Evolutionary conservation across 768 basidiomycete genomes (phyloP), one percentile per base, ranked within the genome.

Genomic region (Calocybe cyanea): DNA sequence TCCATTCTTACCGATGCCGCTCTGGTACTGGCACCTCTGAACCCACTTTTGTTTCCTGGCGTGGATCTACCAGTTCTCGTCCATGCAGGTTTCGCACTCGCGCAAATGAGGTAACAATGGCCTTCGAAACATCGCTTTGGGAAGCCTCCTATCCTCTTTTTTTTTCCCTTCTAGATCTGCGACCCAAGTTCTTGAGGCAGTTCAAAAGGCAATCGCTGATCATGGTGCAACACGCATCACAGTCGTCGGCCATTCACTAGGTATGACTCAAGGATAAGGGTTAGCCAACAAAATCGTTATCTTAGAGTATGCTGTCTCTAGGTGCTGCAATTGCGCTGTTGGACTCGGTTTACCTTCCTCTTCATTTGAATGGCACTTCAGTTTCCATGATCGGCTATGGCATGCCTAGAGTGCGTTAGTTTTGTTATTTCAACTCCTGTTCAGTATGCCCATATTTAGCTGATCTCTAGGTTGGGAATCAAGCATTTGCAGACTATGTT

Each of bases 401-500:
- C 5, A 56, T 72, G 57, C 72, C 74, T 19, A 60, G 73, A 30
- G 73, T 71, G 57, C 25, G 65, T 52, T 59, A 32, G n/a, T n/a
- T n/a, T n/a, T n/a, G n/a, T n/a, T n/a, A n/a, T n/a, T 65, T 59
- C 34, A n/a, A 7, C 34, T 5, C 28, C 48, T 63, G 4, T 37
- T 45, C 59, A 51, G 34, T 56, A 63, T 8, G 49, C 31, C 15
- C 15, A 43, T 19, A 9, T 9, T 31, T 20, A 38, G 23, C 19
- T 11, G 9, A 4, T 7, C 1, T 14, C 11, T 24, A 73, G 72
- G 72, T 73, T 23, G 80, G 83, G 10, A 83, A 84, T 58, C 73
- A 75, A 56, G 77, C 67, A 1, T 86, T 83, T 51, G 81, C 81
- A 0, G 51, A 81, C 55, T 81, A 78, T 52, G 75, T 83, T 38